Evolutionary conservation across 2,329 filamentous ascomycete species (phyloP).

Genomic region (Phaeoacremonium minimum): DNA sequence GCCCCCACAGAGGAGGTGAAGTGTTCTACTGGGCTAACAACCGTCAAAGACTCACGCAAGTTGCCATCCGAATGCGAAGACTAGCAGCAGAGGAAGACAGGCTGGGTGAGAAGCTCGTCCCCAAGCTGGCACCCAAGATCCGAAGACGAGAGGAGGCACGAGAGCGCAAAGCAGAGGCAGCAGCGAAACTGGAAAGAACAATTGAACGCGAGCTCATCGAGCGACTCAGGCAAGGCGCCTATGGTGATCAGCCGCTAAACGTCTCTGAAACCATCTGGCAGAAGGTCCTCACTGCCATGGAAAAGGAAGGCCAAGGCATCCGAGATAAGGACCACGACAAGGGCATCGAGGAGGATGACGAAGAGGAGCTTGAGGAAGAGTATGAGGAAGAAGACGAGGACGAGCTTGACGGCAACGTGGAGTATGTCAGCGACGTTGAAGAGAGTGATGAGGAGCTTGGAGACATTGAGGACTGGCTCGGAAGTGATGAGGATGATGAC

Average conservation of each 20-base stretch:
- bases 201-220: conserved; percentile 96
- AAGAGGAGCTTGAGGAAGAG: conserved; percentile 66
- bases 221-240: conserved; percentile 83
- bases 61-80: conserved; percentile 74
- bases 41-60: conserved; percentile 90
- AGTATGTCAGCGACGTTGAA: conserved; percentile 90
- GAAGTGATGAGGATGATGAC: conserved; percentile 61
- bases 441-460: conserved; percentile 75
- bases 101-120: conserved; percentile 82
- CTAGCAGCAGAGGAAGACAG: conserved; percentile 86
- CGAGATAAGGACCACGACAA: conserved; percentile 86
- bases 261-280: conserved; percentile 96
- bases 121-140: conserved; percentile 88
- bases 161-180: conserved; percentile 66
- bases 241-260: conserved; percentile 91
- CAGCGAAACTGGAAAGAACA: conserved; percentile 89
- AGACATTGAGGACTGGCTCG: conserved; percentile 90
- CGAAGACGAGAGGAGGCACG: conserved; percentile 69
- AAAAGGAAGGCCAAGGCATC: conserved; percentile 77
- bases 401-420: conserved; percentile 73
- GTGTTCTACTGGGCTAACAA: no score
- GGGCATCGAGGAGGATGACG: conserved; percentile 75
- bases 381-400: conserved; percentile 62
- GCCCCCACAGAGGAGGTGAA: no score
- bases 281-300: conserved; percentile 87